These are phyloP conservation scores for Gleditsia sinensis DNA, from an alignment of 306 rosid species.

Conservation along the genomic window DNA sequence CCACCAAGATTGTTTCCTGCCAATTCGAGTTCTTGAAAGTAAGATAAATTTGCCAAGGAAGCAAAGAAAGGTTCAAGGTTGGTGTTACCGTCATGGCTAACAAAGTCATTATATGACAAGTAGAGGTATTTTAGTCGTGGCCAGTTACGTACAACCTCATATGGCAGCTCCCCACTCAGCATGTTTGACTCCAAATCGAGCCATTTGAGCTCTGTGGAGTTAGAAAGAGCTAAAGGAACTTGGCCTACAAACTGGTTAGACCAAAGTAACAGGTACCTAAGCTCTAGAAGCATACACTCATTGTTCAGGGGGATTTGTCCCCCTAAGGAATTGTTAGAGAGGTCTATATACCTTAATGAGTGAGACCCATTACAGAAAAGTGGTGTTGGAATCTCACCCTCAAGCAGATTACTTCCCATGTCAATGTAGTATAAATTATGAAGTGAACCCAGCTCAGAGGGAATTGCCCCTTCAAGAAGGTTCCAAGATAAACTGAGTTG, in stretches of 20 bases:
- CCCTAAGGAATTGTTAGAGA: conserved; percentile 75
- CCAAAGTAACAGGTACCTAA: conserved; percentile 81
- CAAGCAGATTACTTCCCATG: conserved; percentile 68
- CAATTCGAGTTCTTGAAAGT: conserved; percentile 79
- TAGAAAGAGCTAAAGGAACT: conserved; percentile 71
- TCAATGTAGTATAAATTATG: conserved; percentile 68
- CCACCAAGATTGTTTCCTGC: conserved; percentile 86
- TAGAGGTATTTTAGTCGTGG: conserved; percentile 70
- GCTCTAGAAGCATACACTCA: conserved; percentile 55
- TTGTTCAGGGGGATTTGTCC: conserved; percentile 66
- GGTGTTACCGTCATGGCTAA: conserved; percentile 77
- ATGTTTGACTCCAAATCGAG: conserved; percentile 78
- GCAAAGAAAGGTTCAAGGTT: conserved; percentile 81
- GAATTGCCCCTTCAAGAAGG: conserved; percentile 63
- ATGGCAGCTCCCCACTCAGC: conserved; percentile 72
- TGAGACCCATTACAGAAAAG: conserved; percentile 75
- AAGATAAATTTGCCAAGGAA: conserved; percentile 62
- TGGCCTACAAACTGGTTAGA: conserved; percentile 69
- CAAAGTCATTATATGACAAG: conserved; percentile 73
- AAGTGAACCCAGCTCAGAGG: conserved; percentile 64
- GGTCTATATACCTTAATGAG: conserved; percentile 68
- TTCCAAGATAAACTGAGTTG: conserved; percentile 70
- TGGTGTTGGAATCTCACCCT: conserved; percentile 63
- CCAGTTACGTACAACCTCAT: conserved; percentile 51
- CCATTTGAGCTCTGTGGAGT: conserved; percentile 79